Conservation (phyloP, 73 alveolate species). For the Paramecium octaurelia region DNA sequence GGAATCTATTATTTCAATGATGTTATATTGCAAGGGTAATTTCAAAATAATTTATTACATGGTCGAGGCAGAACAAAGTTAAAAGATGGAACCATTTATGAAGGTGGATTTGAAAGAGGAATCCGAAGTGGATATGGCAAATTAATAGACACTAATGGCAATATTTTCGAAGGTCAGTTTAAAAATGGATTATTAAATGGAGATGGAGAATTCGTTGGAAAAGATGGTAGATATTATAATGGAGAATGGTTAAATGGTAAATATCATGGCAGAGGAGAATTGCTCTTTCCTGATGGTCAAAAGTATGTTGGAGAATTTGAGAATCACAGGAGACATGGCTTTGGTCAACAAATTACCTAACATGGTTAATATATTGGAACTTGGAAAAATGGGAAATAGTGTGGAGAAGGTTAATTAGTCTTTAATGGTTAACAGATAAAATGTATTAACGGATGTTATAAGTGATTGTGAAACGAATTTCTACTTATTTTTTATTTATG, state of each 20-base stretch:
- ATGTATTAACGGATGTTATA: neutral
- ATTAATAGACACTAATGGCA: neutral
- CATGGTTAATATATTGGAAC: conserved; percentile 50
- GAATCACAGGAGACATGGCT: neutral
- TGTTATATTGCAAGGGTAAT: neutral
- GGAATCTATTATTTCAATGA: neutral
- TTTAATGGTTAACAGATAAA: neutral
- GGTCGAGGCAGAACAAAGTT: neutral
- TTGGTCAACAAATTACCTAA: neutral
- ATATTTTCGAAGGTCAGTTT: conserved; percentile 58
- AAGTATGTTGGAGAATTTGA: conserved; percentile 52
- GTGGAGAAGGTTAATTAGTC: conserved; percentile 52
- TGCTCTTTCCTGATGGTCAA: conserved; percentile 48
- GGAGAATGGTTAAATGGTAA: conserved; percentile 58
- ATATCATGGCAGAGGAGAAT: conserved; percentile 65
- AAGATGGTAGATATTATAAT: conserved; percentile 52
- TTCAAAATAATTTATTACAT: conserved; percentile 11
- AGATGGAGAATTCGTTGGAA: conserved; percentile 59
- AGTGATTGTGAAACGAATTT: neutral
- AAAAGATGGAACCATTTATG: conserved; percentile 44
- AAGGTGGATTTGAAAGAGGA: conserved; percentile 56
- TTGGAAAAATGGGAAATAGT: conserved; percentile 44
- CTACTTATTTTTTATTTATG: neutral
- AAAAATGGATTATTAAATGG: conserved; percentile 61
- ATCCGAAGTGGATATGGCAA: conserved; percentile 61